A percentile compares a stretch with the other conserved stretches of the same genome.
These are phyloP conservation scores for Thraustochytrium striatum DNA, from an alignment of 352 stramenopile species.

Conservation along the genomic window DNA sequence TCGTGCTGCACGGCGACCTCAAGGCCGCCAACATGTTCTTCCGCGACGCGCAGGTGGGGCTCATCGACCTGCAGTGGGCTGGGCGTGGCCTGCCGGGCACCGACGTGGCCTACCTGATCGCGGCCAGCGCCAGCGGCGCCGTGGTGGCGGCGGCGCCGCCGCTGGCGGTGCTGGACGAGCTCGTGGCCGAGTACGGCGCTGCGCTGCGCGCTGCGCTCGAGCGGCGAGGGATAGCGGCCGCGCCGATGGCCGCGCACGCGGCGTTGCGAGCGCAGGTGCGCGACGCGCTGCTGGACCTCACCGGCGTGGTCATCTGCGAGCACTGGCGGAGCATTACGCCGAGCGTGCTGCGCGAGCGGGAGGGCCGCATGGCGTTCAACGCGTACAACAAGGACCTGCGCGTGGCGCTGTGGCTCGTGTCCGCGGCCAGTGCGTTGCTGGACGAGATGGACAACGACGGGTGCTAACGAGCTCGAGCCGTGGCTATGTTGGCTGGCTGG, in stretches of 20 bases:
- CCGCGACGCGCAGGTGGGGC: slow-evolving; percentile 55
- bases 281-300: slow-evolving; percentile 6
- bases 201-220: background rate
- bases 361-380: background rate
- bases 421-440: too few species aligned
- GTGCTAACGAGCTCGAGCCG: too few species aligned
- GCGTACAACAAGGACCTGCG: slow-evolving; percentile 26
- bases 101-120: slow-evolving; percentile 61
- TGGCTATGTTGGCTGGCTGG: too few species aligned
- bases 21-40: slow-evolving; percentile 65
- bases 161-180: background rate
- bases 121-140: slow-evolving; percentile 53
- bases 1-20: slow-evolving; percentile 61
- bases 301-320: background rate
- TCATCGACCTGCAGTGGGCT: slow-evolving; percentile 64
- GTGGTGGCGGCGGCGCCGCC: too few species aligned
- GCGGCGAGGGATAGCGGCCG: background rate
- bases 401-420: too few species aligned
- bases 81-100: slow-evolving; percentile 61
- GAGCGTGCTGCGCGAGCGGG: background rate
- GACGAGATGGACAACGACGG: too few species aligned
- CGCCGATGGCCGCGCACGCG: background rate
- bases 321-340: slow-evolving; percentile 31
- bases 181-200: background rate
- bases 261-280: background rate